Evolutionary conservation across 1,284 basidiomycete species (phyloP).

Genomic region (Leccinum pachyderme): DNA sequence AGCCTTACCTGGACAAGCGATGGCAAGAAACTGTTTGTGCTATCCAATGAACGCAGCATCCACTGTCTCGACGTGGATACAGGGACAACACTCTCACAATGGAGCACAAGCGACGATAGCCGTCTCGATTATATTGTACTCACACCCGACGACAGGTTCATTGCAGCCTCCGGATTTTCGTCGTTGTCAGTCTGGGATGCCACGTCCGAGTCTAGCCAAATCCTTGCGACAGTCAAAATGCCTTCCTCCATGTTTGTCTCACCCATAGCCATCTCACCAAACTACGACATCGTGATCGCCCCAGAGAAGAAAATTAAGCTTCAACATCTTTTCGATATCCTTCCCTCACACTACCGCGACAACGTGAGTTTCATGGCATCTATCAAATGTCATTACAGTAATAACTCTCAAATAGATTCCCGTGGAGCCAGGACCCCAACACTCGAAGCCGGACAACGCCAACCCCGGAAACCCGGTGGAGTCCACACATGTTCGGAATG

Average conservation of each 20-base stretch:
- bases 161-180: background rate
- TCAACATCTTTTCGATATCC: background rate
- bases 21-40: background rate
- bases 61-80: background rate
- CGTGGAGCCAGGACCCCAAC: background rate
- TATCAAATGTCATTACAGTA: background rate
- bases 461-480: background rate
- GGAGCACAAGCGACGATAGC: background rate
- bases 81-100: background rate
- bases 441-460: background rate
- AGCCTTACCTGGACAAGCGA: background rate
- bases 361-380: background rate
- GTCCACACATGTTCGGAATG: background rate
- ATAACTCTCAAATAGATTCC: background rate
- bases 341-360: background rate
- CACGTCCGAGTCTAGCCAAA: background rate
- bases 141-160: background rate
- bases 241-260: background rate
- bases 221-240: background rate
- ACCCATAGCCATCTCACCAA: background rate
- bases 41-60: background rate
- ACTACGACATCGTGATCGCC: background rate
- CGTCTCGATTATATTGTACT: background rate
- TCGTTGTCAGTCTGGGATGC: background rate
- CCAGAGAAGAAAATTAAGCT: background rate